phyloP scores from a whole-genome alignment of 257 asterid species.

The Solanum neorickii region DNA sequence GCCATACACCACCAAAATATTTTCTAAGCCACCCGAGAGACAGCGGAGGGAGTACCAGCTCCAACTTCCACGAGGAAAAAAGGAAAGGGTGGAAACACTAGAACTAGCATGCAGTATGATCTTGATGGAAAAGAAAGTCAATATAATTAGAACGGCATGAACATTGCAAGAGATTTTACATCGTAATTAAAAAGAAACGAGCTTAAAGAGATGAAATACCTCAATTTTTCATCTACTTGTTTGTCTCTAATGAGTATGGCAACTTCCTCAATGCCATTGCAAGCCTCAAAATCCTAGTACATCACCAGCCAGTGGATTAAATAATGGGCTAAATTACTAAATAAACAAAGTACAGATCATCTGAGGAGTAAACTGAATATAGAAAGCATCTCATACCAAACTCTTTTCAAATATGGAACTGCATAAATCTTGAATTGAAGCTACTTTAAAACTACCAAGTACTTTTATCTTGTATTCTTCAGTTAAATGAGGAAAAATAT shows the following conservation, averaged over 20 bases:
- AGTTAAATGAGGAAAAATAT: background rate
- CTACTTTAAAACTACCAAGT: background rate
- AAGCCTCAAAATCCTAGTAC: conserved; percentile 74
- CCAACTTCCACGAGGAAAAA: background rate
- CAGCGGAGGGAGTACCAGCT: background rate
- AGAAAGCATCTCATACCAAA: too few relatives aligned
- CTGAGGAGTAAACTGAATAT: background rate
- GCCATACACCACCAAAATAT: background rate
- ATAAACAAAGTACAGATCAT: background rate
- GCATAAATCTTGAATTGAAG: background rate
- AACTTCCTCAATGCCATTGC: conserved; percentile 95
- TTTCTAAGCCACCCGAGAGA: background rate
- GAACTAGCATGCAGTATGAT: background rate
- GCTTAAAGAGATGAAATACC: conserved; percentile 21
- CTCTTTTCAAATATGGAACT: background rate
- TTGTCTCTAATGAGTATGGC: conserved; percentile 65
- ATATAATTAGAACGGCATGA: background rate
- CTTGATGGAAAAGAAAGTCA: background rate
- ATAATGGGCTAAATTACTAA: background rate
- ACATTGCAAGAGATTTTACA: background rate
- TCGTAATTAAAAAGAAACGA: background rate
- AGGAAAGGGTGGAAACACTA: background rate
- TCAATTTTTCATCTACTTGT: conserved; percentile 67
- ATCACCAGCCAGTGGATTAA: background rate
- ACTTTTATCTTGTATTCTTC: background rate